A percentile compares a stretch with the other conserved stretches of the same genome.
These are phyloP conservation scores for Nothophytophthora sp. DNA, from an alignment of 352 stramenopile species.

Conservation along the genomic window DNA sequence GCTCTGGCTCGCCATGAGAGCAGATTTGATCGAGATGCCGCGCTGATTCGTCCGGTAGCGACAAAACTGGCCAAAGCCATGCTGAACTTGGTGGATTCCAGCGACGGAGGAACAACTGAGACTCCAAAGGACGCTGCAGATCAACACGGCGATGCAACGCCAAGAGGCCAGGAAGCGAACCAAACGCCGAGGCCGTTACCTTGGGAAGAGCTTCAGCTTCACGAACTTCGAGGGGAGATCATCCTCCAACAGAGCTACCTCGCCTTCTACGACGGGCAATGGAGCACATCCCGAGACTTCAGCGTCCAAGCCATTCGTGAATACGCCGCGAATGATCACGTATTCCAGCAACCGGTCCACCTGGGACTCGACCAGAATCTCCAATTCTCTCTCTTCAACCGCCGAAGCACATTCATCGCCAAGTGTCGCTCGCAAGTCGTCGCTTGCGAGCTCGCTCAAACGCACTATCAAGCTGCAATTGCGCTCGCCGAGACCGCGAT, in stretches of 20 bases:
- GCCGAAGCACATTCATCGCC: constrained; percentile 33
- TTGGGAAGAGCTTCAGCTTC: constrained; percentile 33
- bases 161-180: neutral
- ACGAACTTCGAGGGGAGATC: constrained; percentile 30
- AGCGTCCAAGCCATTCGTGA: constrained; percentile 23
- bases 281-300: constrained; percentile 23
- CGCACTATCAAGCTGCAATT: constrained; percentile 30
- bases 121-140: neutral
- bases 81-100: constrained; percentile 15
- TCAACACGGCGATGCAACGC: neutral
- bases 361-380: constrained; percentile 40
- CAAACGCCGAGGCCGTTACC: no score
- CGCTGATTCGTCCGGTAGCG: constrained; percentile 13
- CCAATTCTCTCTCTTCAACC: constrained; percentile 32
- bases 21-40: constrained; percentile 25
- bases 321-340: constrained; percentile 8
- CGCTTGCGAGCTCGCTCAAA: constrained; percentile 37
- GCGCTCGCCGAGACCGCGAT: constrained; percentile 29
- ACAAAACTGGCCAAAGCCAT: constrained; percentile 35
- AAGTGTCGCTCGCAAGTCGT: constrained; percentile 42
- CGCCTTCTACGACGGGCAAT: constrained; percentile 35
- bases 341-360: constrained; percentile 4
- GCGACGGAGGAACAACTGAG: neutral
- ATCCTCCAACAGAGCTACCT: constrained; percentile 42
- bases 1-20: constrained; percentile 28